Evolutionary conservation across 352 stramenopile species (phyloP).

Genomic region (Thraustochytrium sp.): DNA sequence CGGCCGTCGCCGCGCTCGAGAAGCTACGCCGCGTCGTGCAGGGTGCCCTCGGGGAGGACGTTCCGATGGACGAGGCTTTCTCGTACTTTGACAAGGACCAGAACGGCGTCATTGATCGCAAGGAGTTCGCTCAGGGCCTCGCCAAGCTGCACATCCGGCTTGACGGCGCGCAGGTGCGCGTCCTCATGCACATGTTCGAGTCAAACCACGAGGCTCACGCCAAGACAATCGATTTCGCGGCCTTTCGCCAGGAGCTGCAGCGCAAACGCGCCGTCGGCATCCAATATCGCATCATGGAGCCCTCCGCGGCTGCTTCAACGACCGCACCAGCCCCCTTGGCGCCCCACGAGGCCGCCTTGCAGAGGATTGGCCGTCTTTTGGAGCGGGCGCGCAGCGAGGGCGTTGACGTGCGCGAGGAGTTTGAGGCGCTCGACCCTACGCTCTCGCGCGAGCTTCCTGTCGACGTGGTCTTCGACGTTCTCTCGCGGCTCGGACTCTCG

Average conservation of each 20-base stretch:
- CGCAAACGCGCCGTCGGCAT: not conserved
- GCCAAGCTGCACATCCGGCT: not conserved
- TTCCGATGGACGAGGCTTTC: not conserved
- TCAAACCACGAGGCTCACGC: not conserved
- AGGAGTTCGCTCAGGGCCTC: conserved; percentile 20
- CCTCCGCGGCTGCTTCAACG: too few species aligned
- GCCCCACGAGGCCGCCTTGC: too few species aligned
- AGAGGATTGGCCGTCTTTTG: too few species aligned
- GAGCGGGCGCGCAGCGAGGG: too few species aligned
- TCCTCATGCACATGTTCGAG: not conserved
- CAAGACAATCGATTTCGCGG: not conserved
- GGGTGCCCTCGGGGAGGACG: not conserved
- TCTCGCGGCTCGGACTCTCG: not conserved
- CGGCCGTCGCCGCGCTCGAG: not conserved
- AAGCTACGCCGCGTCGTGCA: not conserved
- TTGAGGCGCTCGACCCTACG: too few species aligned
- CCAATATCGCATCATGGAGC: too few species aligned
- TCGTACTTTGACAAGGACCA: conserved; percentile 27
- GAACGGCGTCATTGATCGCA: not conserved
- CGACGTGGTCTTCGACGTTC: not conserved
- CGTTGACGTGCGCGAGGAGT: too few species aligned
- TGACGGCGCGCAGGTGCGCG: not conserved
- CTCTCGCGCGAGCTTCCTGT: too few species aligned
- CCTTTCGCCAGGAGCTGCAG: not conserved
- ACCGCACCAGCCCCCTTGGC: too few species aligned